Base-by-base conservation (phyloP, 805 yeast genomes). In the Trichomonascus vanleenenianus region DNA sequence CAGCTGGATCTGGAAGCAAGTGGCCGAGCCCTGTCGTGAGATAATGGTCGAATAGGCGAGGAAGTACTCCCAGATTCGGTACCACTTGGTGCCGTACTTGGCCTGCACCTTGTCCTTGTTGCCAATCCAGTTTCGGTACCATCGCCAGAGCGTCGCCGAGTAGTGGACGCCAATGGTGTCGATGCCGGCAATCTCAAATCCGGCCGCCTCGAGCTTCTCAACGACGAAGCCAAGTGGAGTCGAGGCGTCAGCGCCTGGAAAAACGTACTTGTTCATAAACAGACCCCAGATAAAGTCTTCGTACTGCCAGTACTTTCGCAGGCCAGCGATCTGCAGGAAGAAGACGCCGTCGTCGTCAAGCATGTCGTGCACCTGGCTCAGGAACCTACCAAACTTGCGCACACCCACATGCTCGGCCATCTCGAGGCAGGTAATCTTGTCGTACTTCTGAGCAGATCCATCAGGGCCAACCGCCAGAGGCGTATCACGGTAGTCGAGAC, bases 351-450 rank as follows among this genome's bases (percentile, higher is more conserved):
- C 96, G 62, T 87, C 96, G 56, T 87, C 95, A 63, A 87, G 78
- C 78, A 87, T 79, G 60, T 85, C 85, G 61, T 81, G 76, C 47
- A 85, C 89, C 70, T 88, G 96, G 49, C 71, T 68, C 63, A 87
- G 71, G 72, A 87, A 87, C 16, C 82, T 58, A 42, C 78, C 69
- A 54, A 87, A 84, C 61, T 88, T 81, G 65, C 95, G 78, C 56
- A 87, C 83, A 62, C 96, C 96, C 60, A 87, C 96, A 64, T 87
- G 96, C 74, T 87, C 96, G 30, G 95, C 87, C 96, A 87, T 87
- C 73, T 87, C 96, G 62, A 87, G 72, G 68, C 94, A 85, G 33
- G 95, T 83, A 61, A 87, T 87, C 65, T 86, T 85, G 71, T 87
- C 79, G 70, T 88, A 87, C 52, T 71, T 74, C 27, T 22, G 27